Conservation (phyloP, 164 flowering plant species). For the Aristolochia contorta region DNA sequence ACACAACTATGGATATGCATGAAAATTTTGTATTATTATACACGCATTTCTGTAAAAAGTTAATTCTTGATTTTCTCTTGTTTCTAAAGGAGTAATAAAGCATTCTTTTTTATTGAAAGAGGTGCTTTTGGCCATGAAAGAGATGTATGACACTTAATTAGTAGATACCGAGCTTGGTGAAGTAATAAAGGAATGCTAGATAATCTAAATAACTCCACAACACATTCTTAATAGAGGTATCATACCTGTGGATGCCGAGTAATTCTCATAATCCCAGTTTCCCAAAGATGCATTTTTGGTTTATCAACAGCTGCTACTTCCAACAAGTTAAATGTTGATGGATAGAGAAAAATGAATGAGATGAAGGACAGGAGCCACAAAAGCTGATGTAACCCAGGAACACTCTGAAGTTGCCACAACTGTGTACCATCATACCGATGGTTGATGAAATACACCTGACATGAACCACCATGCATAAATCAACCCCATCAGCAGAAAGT, state of each 20-base stretch:
- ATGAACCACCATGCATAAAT: not conserved
- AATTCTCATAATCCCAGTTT: constrained; percentile 96
- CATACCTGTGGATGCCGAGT: constrained; percentile 97
- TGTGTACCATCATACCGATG: constrained; percentile 91
- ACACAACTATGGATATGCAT: too few relatives aligned
- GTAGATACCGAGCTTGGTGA: too few relatives aligned
- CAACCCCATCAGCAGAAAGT: too few relatives aligned
- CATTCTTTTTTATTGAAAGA: too few relatives aligned
- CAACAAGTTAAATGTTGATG: constrained; percentile 86
- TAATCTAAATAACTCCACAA: too few relatives aligned
- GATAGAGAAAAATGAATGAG: constrained; percentile 88
- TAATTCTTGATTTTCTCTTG: too few relatives aligned
- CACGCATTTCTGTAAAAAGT: too few relatives aligned
- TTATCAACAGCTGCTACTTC: constrained; percentile 98
- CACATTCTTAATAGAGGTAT: not conserved
- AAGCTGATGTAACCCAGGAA: constrained; percentile 59
- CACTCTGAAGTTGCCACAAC: constrained; percentile 80
- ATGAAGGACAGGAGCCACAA: constrained; percentile 67
- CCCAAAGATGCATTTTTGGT: constrained; percentile 99
- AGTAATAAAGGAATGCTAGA: too few relatives aligned
- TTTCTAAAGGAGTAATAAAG: too few relatives aligned
- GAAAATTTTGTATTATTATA: too few relatives aligned
- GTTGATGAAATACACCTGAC: constrained; percentile 93
- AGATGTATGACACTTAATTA: too few relatives aligned
- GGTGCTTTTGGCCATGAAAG: too few relatives aligned